phyloP scores from a whole-genome alignment of 2,329 filamentous ascomycete genomes.

The Ceratocystis cubensis region DNA sequence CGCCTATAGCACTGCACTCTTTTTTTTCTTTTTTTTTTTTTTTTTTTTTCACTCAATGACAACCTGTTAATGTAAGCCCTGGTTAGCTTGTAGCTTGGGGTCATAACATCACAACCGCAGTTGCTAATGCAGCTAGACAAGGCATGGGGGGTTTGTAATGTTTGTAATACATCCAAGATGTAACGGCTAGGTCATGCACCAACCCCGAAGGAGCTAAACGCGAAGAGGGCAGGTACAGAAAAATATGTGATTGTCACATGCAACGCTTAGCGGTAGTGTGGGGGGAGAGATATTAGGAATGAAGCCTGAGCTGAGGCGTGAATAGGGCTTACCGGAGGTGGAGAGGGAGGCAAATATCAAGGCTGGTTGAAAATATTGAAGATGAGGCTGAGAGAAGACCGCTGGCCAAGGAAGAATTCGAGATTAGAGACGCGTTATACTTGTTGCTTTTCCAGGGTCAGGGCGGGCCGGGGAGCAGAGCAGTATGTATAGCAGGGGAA shows the following conservation, averaged over 20 bases:
- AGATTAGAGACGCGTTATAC: neutral
- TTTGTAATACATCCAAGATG: neutral
- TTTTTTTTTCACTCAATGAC: neutral
- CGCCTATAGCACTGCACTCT: neutral
- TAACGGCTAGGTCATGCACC: neutral
- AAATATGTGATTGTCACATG: neutral
- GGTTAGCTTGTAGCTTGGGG: neutral
- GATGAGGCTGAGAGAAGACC: neutral
- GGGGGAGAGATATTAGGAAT: neutral
- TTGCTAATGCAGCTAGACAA: neutral
- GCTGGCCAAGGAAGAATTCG: too few relatives aligned
- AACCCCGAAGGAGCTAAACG: neutral
- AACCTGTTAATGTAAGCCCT: neutral
- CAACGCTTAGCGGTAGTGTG: neutral
- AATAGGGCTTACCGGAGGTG: neutral
- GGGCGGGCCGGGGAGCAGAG: too few relatives aligned
- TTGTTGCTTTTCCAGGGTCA: neutral
- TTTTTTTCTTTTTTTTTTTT: neutral
- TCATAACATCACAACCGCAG: neutral
- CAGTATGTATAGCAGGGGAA: neutral
- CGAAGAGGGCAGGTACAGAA: neutral
- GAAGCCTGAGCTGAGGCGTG: neutral
- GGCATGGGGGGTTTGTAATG: neutral
- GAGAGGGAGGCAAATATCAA: neutral
- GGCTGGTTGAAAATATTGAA: neutral